Conservation (phyloP, 371 early-diverging fungal species). For the Circinella umbellata region DNA sequence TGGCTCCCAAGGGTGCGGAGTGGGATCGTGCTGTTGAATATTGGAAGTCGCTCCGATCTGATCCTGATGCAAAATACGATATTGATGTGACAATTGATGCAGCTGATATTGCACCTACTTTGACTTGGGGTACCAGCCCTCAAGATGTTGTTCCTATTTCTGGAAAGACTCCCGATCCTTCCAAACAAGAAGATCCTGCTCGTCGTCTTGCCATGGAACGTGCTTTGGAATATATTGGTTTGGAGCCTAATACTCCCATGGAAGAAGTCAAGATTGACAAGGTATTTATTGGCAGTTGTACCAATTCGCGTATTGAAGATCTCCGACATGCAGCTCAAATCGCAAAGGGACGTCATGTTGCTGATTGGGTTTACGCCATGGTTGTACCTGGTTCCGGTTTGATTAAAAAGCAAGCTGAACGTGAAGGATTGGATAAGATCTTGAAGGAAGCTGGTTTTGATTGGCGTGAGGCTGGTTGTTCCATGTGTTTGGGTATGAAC, state of each 20-base stretch:
- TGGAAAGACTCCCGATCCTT: slow-evolving; percentile 63
- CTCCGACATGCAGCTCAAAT: slow-evolving; percentile 68
- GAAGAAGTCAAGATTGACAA: slow-evolving; percentile 64
- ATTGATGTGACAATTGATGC: slow-evolving; percentile 62
- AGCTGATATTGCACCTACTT: slow-evolving; percentile 63
- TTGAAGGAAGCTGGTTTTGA: slow-evolving; percentile 74
- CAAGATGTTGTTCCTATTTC: slow-evolving; percentile 70
- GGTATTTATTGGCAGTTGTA: slow-evolving; percentile 76
- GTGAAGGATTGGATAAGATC: slow-evolving; percentile 69
- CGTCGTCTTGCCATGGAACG: slow-evolving; percentile 59
- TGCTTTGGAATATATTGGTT: slow-evolving; percentile 68
- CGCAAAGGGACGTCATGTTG: slow-evolving; percentile 63
- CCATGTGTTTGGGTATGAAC: slow-evolving; percentile 80
- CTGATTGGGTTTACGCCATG: slow-evolving; percentile 71
- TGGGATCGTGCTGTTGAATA: slow-evolving; percentile 70
- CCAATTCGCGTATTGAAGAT: slow-evolving; percentile 80
- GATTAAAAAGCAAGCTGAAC: slow-evolving; percentile 71
- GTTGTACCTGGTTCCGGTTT: slow-evolving; percentile 76
- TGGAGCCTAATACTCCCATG: slow-evolving; percentile 67
- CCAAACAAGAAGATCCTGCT: slow-evolving; percentile 41
- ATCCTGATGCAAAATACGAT: slow-evolving; percentile 66
- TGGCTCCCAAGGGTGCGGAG: slow-evolving; percentile 63
- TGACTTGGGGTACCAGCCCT: slow-evolving; percentile 77
- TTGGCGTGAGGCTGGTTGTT: slow-evolving; percentile 77
- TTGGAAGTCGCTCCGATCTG: slow-evolving; percentile 65